These are phyloP conservation scores for Pythium rishiriense DNA, from an alignment of 352 stramenopile species.

Conservation along the genomic window DNA sequence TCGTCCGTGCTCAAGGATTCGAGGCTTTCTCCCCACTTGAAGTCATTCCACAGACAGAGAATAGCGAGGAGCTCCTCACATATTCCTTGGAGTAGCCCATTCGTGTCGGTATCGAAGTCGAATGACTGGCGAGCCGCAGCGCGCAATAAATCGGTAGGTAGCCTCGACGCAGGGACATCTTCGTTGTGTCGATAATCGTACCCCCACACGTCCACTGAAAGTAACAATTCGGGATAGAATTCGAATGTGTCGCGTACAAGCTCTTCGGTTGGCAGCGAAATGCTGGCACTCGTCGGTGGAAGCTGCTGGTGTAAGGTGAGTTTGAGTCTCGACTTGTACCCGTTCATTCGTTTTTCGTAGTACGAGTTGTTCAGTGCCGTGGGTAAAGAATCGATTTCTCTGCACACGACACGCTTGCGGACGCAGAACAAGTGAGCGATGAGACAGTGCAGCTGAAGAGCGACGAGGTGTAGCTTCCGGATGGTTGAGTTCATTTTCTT, in stretches of 20 bases:
- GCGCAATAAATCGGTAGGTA: conserved; percentile 56
- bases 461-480: conserved; percentile 74
- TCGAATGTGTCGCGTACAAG: conserved; percentile 62
- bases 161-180: conserved; percentile 8
- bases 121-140: conserved; percentile 32
- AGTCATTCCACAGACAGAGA: conserved; percentile 78
- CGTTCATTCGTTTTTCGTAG: conserved; percentile 74
- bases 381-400: conserved; percentile 55
- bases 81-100: conserved; percentile 58
- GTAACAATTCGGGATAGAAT: conserved; percentile 67
- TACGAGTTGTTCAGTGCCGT: conserved; percentile 69
- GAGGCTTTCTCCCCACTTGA: conserved; percentile 68
- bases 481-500: conserved; percentile 87
- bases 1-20: conserved; percentile 44
- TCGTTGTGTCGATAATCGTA: conserved; percentile 34
- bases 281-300: conserved; percentile 25
- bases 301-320: conserved; percentile 52
- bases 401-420: conserved; percentile 46
- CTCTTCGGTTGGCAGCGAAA: conserved; percentile 36
- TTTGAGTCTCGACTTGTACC: conserved; percentile 71
- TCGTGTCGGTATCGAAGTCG: conserved; percentile 67
- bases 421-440: conserved; percentile 73
- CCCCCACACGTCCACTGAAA: conserved; percentile 68
- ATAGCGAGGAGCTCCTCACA: conserved; percentile 75
- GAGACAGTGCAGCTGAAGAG: conserved; percentile 72